These are phyloP conservation scores for Ogataea henricii DNA, from an alignment of 805 yeast species.

Conservation along the genomic window DNA sequence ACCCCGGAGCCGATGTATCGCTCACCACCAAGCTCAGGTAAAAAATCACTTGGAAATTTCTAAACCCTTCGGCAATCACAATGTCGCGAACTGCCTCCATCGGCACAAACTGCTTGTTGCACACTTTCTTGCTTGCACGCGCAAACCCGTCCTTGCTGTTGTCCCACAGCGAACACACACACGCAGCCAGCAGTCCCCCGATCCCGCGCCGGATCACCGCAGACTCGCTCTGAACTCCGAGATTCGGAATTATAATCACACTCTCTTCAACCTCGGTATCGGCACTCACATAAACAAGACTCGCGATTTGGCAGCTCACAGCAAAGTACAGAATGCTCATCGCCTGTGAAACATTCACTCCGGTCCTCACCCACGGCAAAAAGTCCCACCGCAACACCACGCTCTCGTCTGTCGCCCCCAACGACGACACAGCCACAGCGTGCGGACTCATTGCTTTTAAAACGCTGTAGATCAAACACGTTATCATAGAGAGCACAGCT, in stretches of 20 bases:
- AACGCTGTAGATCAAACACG: constrained; percentile 10
- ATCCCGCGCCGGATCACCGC: constrained; percentile 30
- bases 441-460: not conserved
- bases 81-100: constrained; percentile 59
- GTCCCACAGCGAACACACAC: constrained; percentile 7
- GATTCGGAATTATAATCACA: constrained; percentile 45
- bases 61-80: constrained; percentile 75
- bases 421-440: not conserved
- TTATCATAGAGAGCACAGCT: constrained; percentile 6
- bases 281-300: constrained; percentile 26
- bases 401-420: not conserved
- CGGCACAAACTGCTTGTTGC: constrained; percentile 51
- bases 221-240: constrained; percentile 49
- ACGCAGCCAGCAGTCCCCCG: constrained; percentile 10
- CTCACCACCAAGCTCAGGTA: constrained; percentile 62
- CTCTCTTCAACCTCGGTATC: constrained; percentile 44
- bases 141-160: constrained; percentile 5
- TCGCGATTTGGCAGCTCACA: constrained; percentile 19
- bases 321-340: constrained; percentile 14
- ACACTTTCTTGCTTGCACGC: constrained; percentile 5
- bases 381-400: not conserved
- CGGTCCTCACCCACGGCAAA: not conserved
- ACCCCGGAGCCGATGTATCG: constrained; percentile 21
- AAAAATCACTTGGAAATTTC: constrained; percentile 63
- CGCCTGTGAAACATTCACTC: not conserved